Evolutionary conservation across 2,329 filamentous ascomycete genomes (phyloP).

Genomic region (Penicillium hesseltinei): DNA sequence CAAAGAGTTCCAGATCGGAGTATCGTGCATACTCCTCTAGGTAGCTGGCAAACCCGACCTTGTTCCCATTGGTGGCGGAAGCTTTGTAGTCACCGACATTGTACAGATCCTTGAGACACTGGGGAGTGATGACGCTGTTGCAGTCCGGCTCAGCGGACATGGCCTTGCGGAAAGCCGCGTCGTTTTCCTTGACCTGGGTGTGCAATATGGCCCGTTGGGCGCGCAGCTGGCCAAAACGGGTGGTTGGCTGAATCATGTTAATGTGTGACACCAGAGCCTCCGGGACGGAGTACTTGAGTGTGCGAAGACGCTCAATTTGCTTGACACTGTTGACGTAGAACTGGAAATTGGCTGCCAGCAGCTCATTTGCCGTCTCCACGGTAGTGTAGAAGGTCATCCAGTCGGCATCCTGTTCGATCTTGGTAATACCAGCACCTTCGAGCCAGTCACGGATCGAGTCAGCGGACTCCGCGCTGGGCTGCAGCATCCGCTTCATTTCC

Average conservation of each 20-base stretch:
- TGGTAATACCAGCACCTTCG: constrained; percentile 36
- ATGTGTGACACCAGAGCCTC: constrained; percentile 34
- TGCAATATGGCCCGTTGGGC: constrained; percentile 28
- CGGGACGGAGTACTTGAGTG: constrained; percentile 44
- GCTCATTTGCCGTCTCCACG: constrained; percentile 36
- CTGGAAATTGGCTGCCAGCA: constrained; percentile 42
- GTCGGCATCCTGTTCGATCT: constrained; percentile 38
- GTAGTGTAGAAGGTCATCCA: constrained; percentile 41
- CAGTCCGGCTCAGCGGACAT: constrained; percentile 34
- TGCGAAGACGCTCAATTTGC: constrained; percentile 36
- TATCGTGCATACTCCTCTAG: constrained; percentile 51
- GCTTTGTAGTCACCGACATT: constrained; percentile 44
- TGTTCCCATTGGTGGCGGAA: constrained; percentile 36
- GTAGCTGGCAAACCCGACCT: constrained; percentile 48
- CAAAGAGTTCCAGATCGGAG: constrained; percentile 46
- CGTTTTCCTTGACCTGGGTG: constrained; percentile 19
- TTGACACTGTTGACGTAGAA: constrained; percentile 35
- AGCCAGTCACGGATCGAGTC: constrained; percentile 50
- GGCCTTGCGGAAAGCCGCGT: constrained; percentile 22
- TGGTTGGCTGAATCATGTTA: constrained; percentile 45
- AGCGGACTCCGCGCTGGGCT: constrained; percentile 43
- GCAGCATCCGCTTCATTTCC: constrained; percentile 51
- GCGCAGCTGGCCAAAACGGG: constrained; percentile 40
- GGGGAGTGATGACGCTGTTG: constrained; percentile 46
- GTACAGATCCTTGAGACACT: constrained; percentile 50